Evolutionary conservation across 345 rosid genomes (phyloP).

Genomic region (Noccaea caerulescens): DNA sequence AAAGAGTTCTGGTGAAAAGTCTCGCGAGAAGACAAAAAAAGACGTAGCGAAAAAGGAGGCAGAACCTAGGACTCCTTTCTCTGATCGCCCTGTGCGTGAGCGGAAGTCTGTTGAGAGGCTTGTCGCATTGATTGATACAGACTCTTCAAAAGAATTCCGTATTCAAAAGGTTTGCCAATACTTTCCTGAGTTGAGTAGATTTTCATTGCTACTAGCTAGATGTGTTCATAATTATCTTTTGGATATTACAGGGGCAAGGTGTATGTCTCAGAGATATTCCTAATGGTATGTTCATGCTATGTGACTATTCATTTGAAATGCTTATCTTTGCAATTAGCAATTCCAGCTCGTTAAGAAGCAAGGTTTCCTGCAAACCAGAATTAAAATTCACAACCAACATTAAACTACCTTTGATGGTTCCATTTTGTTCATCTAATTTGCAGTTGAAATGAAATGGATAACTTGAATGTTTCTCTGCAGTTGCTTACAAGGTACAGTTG

Average conservation of each 20-base stretch:
- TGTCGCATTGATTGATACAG: conserved; percentile 79
- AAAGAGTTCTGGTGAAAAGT: conserved; percentile 49
- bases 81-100: conserved; percentile 92
- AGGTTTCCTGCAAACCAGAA: conserved; percentile 7
- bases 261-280: conserved; percentile 88
- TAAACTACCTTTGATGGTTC: conserved; percentile 5
- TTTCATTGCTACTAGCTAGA: conserved; percentile 6
- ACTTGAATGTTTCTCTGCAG: conserved; percentile 46
- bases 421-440: conserved; percentile 18
- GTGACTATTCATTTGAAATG: conserved; percentile 4
- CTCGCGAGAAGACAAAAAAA: conserved; percentile 49
- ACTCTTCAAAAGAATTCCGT: conserved; percentile 68
- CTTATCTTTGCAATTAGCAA: conserved; percentile 8
- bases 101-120: conserved; percentile 95
- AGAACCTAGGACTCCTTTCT: conserved; percentile 66
- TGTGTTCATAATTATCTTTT: conserved; percentile 27
- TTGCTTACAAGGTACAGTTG: conserved; percentile 81
- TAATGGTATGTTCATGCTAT: conserved; percentile 60
- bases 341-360: conserved; percentile 17
- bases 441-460: conserved; percentile 13
- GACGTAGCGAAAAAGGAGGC: conserved; percentile 52
- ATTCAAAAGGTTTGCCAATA: conserved; percentile 68
- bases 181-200: conserved; percentile 29
- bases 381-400: background rate
- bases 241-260: conserved; percentile 78